Percentiles rank a stretch among this genome's conserved stretches.
Conservation (phyloP, 148 eudicot species). For the Mesembryanthemum crystallinum region DNA sequence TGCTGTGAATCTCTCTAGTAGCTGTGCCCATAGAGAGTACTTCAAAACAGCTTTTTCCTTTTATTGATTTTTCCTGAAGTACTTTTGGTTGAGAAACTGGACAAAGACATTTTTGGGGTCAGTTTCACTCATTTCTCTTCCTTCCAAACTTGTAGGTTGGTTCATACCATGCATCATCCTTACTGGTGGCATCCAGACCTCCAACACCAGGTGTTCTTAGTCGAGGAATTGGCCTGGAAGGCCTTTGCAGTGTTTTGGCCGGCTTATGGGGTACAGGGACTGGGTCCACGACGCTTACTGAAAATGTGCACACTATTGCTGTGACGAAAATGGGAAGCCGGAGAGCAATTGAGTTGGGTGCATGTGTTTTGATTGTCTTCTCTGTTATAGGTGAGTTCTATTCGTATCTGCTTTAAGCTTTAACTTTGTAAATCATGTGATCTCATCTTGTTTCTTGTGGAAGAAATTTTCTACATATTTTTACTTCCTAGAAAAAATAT, state of each 20-base stretch:
- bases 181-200: slow-evolving; percentile 95
- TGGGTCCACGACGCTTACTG: slow-evolving; percentile 85
- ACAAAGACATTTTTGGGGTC: not conserved
- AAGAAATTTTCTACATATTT: not conserved
- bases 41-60: not conserved
- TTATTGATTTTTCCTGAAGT: not conserved
- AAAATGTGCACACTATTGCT: slow-evolving; percentile 93
- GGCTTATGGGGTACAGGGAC: slow-evolving; percentile 98
- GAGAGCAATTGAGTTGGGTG: slow-evolving; percentile 88
- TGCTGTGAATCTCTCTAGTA: not conserved
- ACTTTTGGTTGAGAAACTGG: not conserved
- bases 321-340: slow-evolving; percentile 99
- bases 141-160: slow-evolving; percentile 55
- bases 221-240: slow-evolving; percentile 95
- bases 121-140: slow-evolving; percentile 5
- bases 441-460: not conserved
- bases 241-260: slow-evolving; percentile 80
- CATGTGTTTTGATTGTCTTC: slow-evolving; percentile 63
- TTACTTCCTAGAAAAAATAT: not conserved
- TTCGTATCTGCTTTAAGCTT: slow-evolving; percentile 11
- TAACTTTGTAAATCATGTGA: not conserved
- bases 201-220: slow-evolving; percentile 90
- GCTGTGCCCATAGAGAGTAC: not conserved
- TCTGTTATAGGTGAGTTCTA: slow-evolving; percentile 71
- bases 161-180: slow-evolving; percentile 89